These are phyloP conservation scores for Pseudozyma hubeiensis DNA, from an alignment of 1,284 basidiomycete species.

Conservation along the genomic window DNA sequence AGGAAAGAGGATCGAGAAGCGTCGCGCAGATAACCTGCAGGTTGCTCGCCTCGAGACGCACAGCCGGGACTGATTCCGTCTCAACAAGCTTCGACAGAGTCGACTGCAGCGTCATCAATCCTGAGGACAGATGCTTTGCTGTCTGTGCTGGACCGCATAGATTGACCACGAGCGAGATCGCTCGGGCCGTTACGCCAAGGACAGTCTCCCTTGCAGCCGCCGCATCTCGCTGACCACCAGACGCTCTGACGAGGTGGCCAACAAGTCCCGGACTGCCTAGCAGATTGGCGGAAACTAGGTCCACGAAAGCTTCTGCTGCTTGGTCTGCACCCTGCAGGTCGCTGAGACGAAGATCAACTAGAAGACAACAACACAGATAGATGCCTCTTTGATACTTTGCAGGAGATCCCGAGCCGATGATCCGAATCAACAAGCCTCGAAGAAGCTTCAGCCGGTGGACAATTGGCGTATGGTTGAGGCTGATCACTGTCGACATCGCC, in stretches of 20 bases:
- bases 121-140: neutral
- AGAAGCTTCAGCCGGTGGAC: conserved; percentile 4
- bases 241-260: neutral
- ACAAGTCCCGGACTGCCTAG: conserved; percentile 5
- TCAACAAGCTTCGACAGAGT: conserved; percentile 16
- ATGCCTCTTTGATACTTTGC: neutral
- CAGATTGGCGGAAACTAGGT: neutral
- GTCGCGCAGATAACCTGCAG: conserved; percentile 27
- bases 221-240: neutral
- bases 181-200: conserved; percentile 14
- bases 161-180: conserved; percentile 13
- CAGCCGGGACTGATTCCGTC: conserved; percentile 11
- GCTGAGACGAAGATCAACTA: conserved; percentile 4
- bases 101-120: conserved; percentile 6
- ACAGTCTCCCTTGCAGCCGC: conserved; percentile 7
- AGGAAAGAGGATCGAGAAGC: conserved; percentile 1
- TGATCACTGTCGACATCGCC: neutral
- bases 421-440: neutral
- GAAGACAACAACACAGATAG: conserved; percentile 10
- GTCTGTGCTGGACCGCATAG: neutral
- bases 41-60: conserved; percentile 23
- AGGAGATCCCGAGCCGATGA: neutral
- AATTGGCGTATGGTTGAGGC: conserved; percentile 3
- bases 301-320: neutral
- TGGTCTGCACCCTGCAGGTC: neutral